Evolutionary conservation across 2,329 filamentous ascomycete species (phyloP).

Genomic region (Pestalotiopsis sp.): DNA sequence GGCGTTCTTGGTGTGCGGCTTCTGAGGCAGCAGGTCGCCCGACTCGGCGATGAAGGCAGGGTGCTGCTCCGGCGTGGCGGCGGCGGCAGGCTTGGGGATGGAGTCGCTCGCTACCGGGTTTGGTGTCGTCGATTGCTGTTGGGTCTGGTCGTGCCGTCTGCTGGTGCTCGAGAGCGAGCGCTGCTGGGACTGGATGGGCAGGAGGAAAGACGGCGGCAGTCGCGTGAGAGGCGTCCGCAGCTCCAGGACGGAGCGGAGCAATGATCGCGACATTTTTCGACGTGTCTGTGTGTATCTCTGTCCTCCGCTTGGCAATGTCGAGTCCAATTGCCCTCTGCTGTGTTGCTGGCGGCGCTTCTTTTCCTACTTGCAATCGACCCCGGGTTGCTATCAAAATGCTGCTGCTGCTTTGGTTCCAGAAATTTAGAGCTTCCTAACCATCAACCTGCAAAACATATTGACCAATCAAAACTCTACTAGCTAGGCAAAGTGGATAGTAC

Average conservation of each 20-base stretch:
- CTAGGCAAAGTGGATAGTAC: neutral
- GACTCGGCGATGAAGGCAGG: slow-evolving; percentile 13
- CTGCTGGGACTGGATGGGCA: slow-evolving; percentile 49
- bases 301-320: neutral
- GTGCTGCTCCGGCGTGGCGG: slow-evolving; percentile 20
- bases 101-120: slow-evolving; percentile 10
- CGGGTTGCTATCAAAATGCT: neutral
- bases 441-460: neutral
- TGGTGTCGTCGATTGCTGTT: neutral
- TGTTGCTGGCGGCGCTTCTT: neutral
- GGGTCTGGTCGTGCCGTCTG: slow-evolving; percentile 25
- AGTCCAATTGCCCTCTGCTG: neutral
- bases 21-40: slow-evolving; percentile 18
- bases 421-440: slow-evolving; percentile 3
- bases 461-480: neutral
- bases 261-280: slow-evolving; percentile 55
- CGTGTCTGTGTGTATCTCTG: neutral
- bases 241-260: slow-evolving; percentile 67
- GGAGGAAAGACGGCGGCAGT: slow-evolving; percentile 54
- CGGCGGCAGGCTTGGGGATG: slow-evolving; percentile 15
- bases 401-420: neutral
- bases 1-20: slow-evolving; percentile 8
- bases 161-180: slow-evolving; percentile 36
- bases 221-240: slow-evolving; percentile 49
- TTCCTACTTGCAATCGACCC: neutral